Evolutionary conservation across 257 asterid species (phyloP), one percentile per base, ranked within the genome.

Genomic region (Pogostemon cablin): DNA sequence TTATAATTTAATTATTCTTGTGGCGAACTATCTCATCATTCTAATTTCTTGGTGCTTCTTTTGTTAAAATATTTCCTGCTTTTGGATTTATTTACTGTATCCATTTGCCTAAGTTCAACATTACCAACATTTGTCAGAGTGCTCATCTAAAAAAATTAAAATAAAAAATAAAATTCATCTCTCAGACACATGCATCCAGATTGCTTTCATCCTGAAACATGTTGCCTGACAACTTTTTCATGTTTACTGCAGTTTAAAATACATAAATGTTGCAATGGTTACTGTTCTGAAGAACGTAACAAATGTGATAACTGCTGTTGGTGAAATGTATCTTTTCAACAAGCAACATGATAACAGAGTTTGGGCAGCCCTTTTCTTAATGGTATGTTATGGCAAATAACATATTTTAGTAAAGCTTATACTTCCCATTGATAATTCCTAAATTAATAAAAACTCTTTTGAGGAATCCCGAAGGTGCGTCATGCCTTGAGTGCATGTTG

Each of bases 201-300:
- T 25, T 25, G 32, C 32, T 49, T 42, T 55, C 65, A 35, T 68
- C 17, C 20, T 43, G 43, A 52, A 56, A 54, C 52, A 46, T 59
- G 64, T 77, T 66, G 32, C 48, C 67, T 72, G n/a, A 72, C 42
- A 4, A 35, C 34, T 40, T 44, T 25, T 43, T 11, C 25, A 38
- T 72, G 35, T 69, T 72, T 49, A 1, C 72, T 72, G 89, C 93
- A 93, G 99, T 81, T 82, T 93, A 65, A 86, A 84, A 71, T 89
- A 93, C 85, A 91, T 93, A 65, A 91, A 93, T 17, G 96, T 93
- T 58, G 98, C 99, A 65, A 93, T 93, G 99, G 98, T 93, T 69
- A 93, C 99, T n/a, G 96, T 91, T 87, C 84, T 93, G 81, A 93
- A 93, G 96, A 93, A 93, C 71, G 93, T 89, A 50, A 91, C 99